These are phyloP conservation scores for Aspergillus pseudoviridinutans DNA, from an alignment of 2,329 filamentous ascomycete species.

Conservation along the genomic window DNA sequence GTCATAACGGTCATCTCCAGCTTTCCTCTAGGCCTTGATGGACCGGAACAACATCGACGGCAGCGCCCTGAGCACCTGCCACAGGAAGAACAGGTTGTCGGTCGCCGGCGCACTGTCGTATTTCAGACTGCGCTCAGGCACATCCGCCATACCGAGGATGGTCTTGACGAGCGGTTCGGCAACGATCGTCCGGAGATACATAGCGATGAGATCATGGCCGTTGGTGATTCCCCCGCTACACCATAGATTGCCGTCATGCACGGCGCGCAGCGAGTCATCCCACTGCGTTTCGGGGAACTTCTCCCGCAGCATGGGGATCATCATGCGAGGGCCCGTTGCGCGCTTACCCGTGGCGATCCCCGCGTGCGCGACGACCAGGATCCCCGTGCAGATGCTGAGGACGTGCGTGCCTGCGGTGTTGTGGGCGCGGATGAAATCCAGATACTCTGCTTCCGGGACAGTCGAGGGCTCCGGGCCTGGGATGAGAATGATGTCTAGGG, in stretches of 20 bases:
- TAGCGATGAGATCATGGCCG: constrained; percentile 22
- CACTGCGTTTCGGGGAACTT: constrained; percentile 22
- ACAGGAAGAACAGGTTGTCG: constrained; percentile 13
- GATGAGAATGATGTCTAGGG: constrained; percentile 34
- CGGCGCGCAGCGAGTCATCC: constrained; percentile 17
- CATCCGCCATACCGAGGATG: constrained; percentile 32
- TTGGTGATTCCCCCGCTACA: constrained; percentile 25
- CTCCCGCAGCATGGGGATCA: constrained; percentile 18
- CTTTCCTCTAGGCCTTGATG: background rate
- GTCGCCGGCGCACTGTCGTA: constrained; percentile 18
- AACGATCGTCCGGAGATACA: constrained; percentile 19
- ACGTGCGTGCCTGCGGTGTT: constrained; percentile 22
- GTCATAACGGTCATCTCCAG: background rate
- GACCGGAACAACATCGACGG: constrained; percentile 7
- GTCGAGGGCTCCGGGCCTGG: constrained; percentile 34
- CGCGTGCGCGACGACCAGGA: constrained; percentile 18
- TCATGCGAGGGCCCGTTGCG: constrained; percentile 20
- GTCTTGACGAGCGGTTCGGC: constrained; percentile 26
- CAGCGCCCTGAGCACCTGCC: constrained; percentile 15
- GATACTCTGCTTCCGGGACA: constrained; percentile 22
- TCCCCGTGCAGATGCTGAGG: constrained; percentile 25
- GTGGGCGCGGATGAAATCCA: constrained; percentile 32
- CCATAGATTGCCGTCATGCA: constrained; percentile 24
- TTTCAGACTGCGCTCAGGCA: constrained; percentile 21
- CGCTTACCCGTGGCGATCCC: constrained; percentile 18